Percentiles rank a stretch among this genome's conserved stretches.
These are phyloP conservation scores for Phallus indusiatus DNA, from an alignment of 768 basidiomycete species.

Conservation along the genomic window DNA sequence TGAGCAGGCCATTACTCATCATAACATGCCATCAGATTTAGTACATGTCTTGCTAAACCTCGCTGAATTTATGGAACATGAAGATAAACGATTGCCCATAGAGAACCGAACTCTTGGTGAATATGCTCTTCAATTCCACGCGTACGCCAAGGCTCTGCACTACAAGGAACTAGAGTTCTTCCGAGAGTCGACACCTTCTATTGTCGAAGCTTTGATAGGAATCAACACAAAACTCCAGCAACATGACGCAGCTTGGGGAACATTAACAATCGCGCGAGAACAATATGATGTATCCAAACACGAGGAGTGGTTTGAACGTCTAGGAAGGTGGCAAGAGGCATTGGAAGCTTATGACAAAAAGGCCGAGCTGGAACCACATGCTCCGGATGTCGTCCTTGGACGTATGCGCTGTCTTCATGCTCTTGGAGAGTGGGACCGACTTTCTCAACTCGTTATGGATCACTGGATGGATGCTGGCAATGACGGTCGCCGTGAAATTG, in stretches of 20 bases:
- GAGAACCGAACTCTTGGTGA: slow-evolving; percentile 89
- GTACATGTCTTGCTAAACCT: slow-evolving; percentile 87
- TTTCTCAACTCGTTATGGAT: slow-evolving; percentile 78
- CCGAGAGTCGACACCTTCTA: slow-evolving; percentile 78
- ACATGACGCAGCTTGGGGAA: slow-evolving; percentile 97
- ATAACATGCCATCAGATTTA: slow-evolving; percentile 72
- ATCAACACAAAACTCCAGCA: slow-evolving; percentile 97
- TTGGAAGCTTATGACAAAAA: slow-evolving; percentile 77
- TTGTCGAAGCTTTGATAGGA: slow-evolving; percentile 89
- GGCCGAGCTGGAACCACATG: slow-evolving; percentile 61
- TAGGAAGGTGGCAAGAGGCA: slow-evolving; percentile 95
- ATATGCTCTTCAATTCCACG: slow-evolving; percentile 86
- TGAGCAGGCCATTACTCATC: slow-evolving; percentile 73
- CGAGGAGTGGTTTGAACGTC: slow-evolving; percentile 97
- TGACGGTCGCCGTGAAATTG: slow-evolving; percentile 84
- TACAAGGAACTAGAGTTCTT: slow-evolving; percentile 99
- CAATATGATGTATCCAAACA: slow-evolving; percentile 87
- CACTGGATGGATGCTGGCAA: slow-evolving; percentile 76
- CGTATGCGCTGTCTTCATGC: slow-evolving; percentile 95
- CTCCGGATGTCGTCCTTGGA: slow-evolving; percentile 73
- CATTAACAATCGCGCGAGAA: slow-evolving; percentile 79
- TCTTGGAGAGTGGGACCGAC: slow-evolving; percentile 93
- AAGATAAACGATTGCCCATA: slow-evolving; percentile 91
- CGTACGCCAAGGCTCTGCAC: slow-evolving; percentile 95
- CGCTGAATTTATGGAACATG: slow-evolving; percentile 99